Base-by-base conservation (phyloP, 208 protist species). In the Angomonas desouzai region DNA sequence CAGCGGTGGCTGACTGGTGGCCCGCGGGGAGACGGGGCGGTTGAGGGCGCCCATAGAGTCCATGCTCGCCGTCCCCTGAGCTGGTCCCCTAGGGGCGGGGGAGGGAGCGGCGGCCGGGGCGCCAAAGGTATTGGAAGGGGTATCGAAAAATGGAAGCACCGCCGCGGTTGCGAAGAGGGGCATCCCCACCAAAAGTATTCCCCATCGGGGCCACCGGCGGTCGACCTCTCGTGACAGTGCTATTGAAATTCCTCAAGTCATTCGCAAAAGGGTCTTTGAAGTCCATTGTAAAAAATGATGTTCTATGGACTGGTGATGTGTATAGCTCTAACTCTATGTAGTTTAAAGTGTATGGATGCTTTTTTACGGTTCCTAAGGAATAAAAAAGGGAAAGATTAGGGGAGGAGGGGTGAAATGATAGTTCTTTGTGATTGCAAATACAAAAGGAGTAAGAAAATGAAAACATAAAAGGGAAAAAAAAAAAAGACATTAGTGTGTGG, bases 221-320 rank as follows among this genome's bases (percentile, higher is more conserved):
- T 38, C 45, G 45, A 13, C 45, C 45, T 23, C 45, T 57, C 9
- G 51, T 28, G 51, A 29, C 45, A 16, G 45, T 23, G 6, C 11
- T 33, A 34, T 57, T 57, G n/a, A 38, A 38, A 23, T 57, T 57
- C 6, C 29, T 22, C 7, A 87, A 70, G 55, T 91, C 80, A 74
- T 74, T 68, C 10, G 84, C 79, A 67, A 83, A 91, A 22, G 75
- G 84, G 49, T 91, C 80, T 23, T 91, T 67, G 48, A 91, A 66
- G 65, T 77, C 85, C 84, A 91, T 91, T 29, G 36, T 40, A 40
- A 40, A 6, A 40, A 40, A 40, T n/a, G n/a, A n/a, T n/a, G n/a
- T n/a, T n/a, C n/a, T n/a, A n/a, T n/a, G n/a, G n/a, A n/a, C n/a
- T n/a, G n/a, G n/a, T n/a, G n/a, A n/a, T n/a, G n/a, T n/a, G n/a